Evolutionary conservation across 768 basidiomycete genomes (phyloP), one percentile per base, ranked within the genome.

Genomic region (Rubroboletus satanas): DNA sequence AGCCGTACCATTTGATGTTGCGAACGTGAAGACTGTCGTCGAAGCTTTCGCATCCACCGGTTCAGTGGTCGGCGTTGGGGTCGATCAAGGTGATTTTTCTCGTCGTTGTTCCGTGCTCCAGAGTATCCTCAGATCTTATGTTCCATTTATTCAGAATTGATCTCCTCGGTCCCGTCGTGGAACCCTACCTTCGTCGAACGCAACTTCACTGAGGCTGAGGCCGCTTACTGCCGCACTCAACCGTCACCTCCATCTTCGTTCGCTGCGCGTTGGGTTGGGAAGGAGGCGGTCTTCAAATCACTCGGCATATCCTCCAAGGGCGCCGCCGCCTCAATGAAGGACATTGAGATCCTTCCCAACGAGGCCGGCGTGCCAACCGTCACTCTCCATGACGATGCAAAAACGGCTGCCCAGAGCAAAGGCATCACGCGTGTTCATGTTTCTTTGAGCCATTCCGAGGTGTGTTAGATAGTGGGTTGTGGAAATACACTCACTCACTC

Each of bases 281-380:
- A 98, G 74, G 97, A 98, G 71, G 96, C 95, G 3, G 84, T 89
- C 51, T 98, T 98, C 85, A 98, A 98, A 76, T 90, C 93, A 5
- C 81, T 99, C 1, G 90, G 92, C 21, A 88, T 93, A 42, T 75
- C 85, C 18, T 93, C 91, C 4, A 89, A 92, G 72, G 97, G 97
- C 37, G 96, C 95, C 11, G 90, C 83, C 7, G 95, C 97, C 17
- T 79, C 88, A n/a, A 87, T 98, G 88, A 90, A 90, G 73, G 95
- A 98, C 60, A 98, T 99, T 56, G 97, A 98, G 72, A 94, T 98
- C 63, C 77, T 96, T 55, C 85, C 89, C 44, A 81, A 87, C 65
- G 76, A 77, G 41, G 77, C 79, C n/a, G 95, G 95, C 26, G 89
- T 78, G 21, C 96, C 96, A 2, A 79, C 77, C 10, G 90, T 96